Evolutionary conservation across 2,329 filamentous ascomycete species (phyloP), one percentile per base, ranked within the genome.

Genomic region (Cladobotryum protrusum): DNA sequence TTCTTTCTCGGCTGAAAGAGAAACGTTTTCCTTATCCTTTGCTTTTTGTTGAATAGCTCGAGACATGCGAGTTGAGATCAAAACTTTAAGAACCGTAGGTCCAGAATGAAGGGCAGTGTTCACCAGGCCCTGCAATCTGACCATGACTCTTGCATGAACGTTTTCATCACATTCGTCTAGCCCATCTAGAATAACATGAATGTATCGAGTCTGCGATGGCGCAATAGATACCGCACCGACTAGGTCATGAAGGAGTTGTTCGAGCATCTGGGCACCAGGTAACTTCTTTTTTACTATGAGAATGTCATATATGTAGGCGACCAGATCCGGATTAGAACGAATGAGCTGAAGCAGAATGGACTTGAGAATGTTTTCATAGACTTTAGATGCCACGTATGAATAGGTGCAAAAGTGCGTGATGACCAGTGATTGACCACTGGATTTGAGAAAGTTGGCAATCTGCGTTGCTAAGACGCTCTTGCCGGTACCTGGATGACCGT

Each of bases 321-420:
- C 48, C 3, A 61, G 56, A 11, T 59, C 55, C 1, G 45, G 9
- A 6, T 50, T 48, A 7, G 12, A 15, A 3, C 54, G 61, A 11
- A 68, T 45, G 0, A 66, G 44, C 34, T 71, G 67, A 1, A 62
- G 32, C 6, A 71, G 50, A 0, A 70, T 12, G 1, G 63, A 66
- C 8, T 55, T 54, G 0, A 70, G 48, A 4, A 69, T 62, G 4
- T 61, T 50, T 1, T 67, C 63, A 47, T 70, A 69, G 4, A 57
- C 32, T 1, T 53, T 65, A 0, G 69, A 71, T 2, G 61, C 55
- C 0, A 51, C 44, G 5, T 68, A 63, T 0, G 58, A 54, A 12
- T 65, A 61, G 5, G 57, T 66, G 53, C 66, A 71, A 33, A 72
- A 67, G 41, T 72, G 67, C 2, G 37, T 43, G 7, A 66, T 43